phyloP scores from a whole-genome alignment of 1,139 yeast species.

The Taiozyma onychis region DNA sequence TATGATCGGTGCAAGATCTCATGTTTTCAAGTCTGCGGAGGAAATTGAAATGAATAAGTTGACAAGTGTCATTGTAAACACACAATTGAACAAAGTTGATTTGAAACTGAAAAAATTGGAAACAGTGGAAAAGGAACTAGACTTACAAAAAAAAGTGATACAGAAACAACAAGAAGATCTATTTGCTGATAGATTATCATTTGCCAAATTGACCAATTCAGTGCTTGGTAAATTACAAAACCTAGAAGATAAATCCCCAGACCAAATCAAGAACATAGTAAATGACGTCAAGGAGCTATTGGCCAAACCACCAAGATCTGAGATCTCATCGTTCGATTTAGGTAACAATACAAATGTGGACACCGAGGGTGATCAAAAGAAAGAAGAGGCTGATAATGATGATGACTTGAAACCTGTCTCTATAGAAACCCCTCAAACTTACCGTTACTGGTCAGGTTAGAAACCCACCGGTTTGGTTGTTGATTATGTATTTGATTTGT shows the following conservation, averaged over 20 bases:
- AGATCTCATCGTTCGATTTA: conserved; percentile 13
- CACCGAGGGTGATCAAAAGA: conserved; percentile 5
- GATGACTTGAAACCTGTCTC: conserved; percentile 61
- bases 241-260: conserved; percentile 10
- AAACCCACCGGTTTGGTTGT: background rate
- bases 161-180: conserved; percentile 78
- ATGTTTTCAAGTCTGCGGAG: conserved; percentile 74
- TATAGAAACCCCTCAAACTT: conserved; percentile 74
- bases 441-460: conserved; percentile 79
- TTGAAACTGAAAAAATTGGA: conserved; percentile 66
- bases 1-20: conserved; percentile 75
- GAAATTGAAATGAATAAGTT: conserved; percentile 72
- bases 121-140: conserved; percentile 72
- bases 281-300: conserved; percentile 45
- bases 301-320: conserved; percentile 41
- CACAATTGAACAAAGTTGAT: conserved; percentile 71
- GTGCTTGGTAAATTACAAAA: conserved; percentile 16
- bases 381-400: conserved; percentile 12
- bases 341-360: conserved; percentile 14
- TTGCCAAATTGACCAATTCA: conserved; percentile 30
- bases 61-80: conserved; percentile 55
- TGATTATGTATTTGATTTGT: background rate
- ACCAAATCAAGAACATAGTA: conserved; percentile 30
- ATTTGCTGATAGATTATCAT: conserved; percentile 70
- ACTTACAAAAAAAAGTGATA: conserved; percentile 68